These are phyloP conservation scores for Colletotrichum acutatum DNA, from an alignment of 2,329 filamentous ascomycete species.

Conservation along the genomic window DNA sequence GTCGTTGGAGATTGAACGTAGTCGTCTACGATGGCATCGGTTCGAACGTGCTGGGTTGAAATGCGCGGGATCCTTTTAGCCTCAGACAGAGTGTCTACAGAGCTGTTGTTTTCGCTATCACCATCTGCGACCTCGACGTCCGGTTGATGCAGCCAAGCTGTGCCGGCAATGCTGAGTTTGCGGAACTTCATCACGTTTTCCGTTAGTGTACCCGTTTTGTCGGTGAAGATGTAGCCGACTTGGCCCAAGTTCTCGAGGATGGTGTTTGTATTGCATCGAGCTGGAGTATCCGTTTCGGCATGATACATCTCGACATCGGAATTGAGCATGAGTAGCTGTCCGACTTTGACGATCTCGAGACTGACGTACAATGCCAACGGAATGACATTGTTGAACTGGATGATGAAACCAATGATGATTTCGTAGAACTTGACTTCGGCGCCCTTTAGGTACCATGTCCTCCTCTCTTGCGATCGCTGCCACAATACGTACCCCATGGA, in stretches of 20 bases:
- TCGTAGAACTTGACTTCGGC: conserved; percentile 81
- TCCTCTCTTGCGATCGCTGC: conserved; percentile 72
- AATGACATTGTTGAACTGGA: conserved; percentile 97
- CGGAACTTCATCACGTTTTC: conserved; percentile 97
- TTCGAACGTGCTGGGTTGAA: conserved; percentile 12
- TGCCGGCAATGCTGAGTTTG: conserved; percentile 89
- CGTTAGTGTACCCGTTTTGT: conserved; percentile 94
- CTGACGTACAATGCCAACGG: conserved; percentile 92
- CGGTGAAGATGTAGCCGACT: conserved; percentile 89
- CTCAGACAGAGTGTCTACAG: conserved; percentile 4
- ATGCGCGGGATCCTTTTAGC: conserved; percentile 4
- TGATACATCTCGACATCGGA: conserved; percentile 92
- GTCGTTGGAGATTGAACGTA: conserved; percentile 10
- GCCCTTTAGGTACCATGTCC: conserved; percentile 80
- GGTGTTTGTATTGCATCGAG: conserved; percentile 91
- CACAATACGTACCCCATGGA: conserved; percentile 86
- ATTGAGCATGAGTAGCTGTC: conserved; percentile 81
- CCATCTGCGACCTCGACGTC: conserved; percentile 64
- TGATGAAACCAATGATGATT: conserved; percentile 89
- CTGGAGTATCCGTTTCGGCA: conserved; percentile 82
- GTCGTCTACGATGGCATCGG: conserved; percentile 8
- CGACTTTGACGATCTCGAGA: conserved; percentile 87
- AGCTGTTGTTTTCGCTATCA: not conserved
- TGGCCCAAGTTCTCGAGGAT: conserved; percentile 95
- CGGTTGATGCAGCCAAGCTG: conserved; percentile 86